phyloP scores from a whole-genome alignment of 805 yeast genomes.

The Hanseniaspora thailandica region DNA sequence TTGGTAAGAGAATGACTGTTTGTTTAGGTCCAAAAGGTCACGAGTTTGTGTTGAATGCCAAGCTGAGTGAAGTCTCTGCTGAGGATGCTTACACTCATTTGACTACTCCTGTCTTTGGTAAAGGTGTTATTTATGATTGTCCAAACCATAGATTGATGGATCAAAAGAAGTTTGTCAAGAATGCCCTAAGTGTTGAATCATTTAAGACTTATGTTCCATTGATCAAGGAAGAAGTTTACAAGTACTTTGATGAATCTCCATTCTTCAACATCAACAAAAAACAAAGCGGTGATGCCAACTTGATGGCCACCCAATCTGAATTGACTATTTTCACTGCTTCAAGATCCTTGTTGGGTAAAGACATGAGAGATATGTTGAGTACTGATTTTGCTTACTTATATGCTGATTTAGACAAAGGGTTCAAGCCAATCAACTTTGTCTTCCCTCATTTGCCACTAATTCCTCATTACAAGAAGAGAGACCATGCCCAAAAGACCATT shows the following conservation, averaged over 20 bases:
- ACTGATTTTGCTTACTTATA: conserved; percentile 74
- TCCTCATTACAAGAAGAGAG: conserved; percentile 74
- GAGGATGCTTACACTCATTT: conserved; percentile 91
- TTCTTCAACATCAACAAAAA: conserved; percentile 35
- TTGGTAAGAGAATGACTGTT: conserved; percentile 91
- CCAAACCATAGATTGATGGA: conserved; percentile 92
- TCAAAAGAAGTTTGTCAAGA: conserved; percentile 92
- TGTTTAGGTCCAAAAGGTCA: conserved; percentile 96
- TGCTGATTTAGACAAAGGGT: conserved; percentile 90
- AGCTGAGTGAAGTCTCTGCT: conserved; percentile 79
- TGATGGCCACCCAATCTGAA: conserved; percentile 82
- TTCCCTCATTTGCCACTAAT: conserved; percentile 80
- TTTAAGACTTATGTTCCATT: conserved; percentile 79
- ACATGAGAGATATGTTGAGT: conserved; percentile 72
- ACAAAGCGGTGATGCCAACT: conserved; percentile 44
- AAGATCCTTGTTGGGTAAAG: conserved; percentile 80
- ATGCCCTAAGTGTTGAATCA: conserved; percentile 73
- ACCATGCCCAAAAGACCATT: conserved; percentile 73
- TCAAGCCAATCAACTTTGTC: conserved; percentile 89
- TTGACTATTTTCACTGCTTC: conserved; percentile 94
- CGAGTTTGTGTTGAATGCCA: conserved; percentile 88
- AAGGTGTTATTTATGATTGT: conserved; percentile 95
- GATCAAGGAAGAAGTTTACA: conserved; percentile 63
- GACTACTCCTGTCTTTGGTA: conserved; percentile 98
- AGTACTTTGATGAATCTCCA: conserved; percentile 47